phyloP scores from a whole-genome alignment of 371 early-diverging fungal genomes.

The Mortierella sp. region DNA sequence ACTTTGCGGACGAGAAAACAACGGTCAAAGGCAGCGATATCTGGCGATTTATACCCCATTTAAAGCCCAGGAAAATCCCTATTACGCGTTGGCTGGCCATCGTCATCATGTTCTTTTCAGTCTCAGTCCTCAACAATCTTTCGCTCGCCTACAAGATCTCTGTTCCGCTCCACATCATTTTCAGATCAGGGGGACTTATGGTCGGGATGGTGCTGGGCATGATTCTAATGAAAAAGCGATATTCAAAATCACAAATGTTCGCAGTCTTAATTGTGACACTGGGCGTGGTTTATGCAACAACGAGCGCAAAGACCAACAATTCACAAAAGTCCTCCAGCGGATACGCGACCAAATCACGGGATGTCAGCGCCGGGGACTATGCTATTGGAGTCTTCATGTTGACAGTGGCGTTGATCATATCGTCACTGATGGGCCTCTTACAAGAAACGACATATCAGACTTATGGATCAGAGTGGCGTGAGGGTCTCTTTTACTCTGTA shows the following conservation, averaged over 20 bases:
- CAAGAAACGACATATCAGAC: constrained; percentile 86
- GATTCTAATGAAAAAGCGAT: constrained; percentile 77
- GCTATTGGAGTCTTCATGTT: constrained; percentile 80
- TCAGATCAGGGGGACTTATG: constrained; percentile 85
- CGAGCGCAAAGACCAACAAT: constrained; percentile 40
- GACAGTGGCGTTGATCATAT: constrained; percentile 77
- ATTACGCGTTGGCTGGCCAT: constrained; percentile 77
- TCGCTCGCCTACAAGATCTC: constrained; percentile 85
- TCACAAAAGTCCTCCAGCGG: constrained; percentile 1
- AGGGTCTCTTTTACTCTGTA: constrained; percentile 90
- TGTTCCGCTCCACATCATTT: constrained; percentile 91
- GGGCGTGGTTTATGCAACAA: constrained; percentile 69
- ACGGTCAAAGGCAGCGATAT: background rate
- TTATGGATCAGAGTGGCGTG: constrained; percentile 90
- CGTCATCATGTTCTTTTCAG: constrained; percentile 81
- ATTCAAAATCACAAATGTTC: constrained; percentile 59
- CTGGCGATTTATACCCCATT: constrained; percentile 58
- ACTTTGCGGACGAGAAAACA: background rate
- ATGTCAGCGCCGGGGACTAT: constrained; percentile 65
- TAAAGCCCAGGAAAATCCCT: constrained; percentile 78
- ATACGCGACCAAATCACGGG: background rate
- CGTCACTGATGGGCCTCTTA: constrained; percentile 84
- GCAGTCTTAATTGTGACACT: constrained; percentile 83
- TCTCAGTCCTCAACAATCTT: constrained; percentile 85
- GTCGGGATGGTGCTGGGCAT: constrained; percentile 88